Evolutionary conservation across 495 filamentous ascomycete species (phyloP).

Genomic region (Penicillium manginii): DNA sequence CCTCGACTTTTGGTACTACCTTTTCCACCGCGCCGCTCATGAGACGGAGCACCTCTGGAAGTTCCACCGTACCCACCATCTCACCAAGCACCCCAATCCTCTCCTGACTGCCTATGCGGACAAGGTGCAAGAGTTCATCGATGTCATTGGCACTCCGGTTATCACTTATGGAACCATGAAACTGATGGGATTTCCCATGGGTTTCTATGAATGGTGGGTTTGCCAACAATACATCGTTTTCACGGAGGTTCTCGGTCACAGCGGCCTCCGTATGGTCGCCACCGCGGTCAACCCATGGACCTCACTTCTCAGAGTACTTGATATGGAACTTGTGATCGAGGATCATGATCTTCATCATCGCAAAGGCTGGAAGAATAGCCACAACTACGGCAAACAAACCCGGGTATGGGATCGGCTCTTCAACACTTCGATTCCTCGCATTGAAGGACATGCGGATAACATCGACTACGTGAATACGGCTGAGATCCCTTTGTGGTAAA

Average conservation of each 20-base stretch:
- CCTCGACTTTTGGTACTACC: constrained; percentile 46
- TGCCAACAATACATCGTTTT: constrained; percentile 40
- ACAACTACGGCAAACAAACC: constrained; percentile 46
- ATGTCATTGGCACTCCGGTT: constrained; percentile 36
- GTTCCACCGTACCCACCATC: constrained; percentile 43
- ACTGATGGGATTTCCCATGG: constrained; percentile 36
- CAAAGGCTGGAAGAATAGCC: constrained; percentile 41
- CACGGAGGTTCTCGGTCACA: constrained; percentile 39
- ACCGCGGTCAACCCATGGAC: constrained; percentile 29
- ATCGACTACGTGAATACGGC: constrained; percentile 36
- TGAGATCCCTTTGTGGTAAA: constrained; percentile 4
- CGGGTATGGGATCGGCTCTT: constrained; percentile 42
- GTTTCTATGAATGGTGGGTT: constrained; percentile 45
- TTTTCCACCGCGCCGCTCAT: constrained; percentile 38
- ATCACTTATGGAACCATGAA: constrained; percentile 34
- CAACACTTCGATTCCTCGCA: constrained; percentile 32
- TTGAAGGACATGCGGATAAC: constrained; percentile 31
- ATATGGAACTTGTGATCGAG: constrained; percentile 41
- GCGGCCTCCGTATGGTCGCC: constrained; percentile 35
- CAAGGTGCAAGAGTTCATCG: constrained; percentile 41
- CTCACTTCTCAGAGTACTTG: constrained; percentile 30
- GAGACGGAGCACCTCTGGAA: constrained; percentile 36
- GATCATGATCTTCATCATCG: constrained; percentile 47
- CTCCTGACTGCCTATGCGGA: constrained; percentile 40
- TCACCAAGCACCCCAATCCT: constrained; percentile 44